Conservation (phyloP, 257 asterid species). For the Linderniella brevidens region DNA sequence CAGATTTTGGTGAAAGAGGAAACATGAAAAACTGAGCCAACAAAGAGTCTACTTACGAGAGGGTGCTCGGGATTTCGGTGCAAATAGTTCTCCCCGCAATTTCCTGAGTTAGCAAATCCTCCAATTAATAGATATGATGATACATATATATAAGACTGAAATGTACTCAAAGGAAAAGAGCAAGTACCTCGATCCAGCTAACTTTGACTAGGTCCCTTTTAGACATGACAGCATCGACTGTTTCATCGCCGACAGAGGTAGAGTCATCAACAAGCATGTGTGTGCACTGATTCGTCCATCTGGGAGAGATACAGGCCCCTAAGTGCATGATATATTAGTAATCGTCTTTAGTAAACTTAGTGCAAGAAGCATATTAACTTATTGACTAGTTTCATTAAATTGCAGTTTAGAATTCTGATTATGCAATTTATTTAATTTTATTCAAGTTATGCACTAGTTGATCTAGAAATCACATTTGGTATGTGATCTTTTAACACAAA, state of each 20-base stretch:
- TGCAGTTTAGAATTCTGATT: background rate
- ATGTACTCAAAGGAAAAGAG: background rate
- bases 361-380: constrained; percentile 7
- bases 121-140: constrained; percentile 12
- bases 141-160: background rate
- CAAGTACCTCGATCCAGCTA: constrained; percentile 73
- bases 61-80: constrained; percentile 63
- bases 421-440: too few species aligned
- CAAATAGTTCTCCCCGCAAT: constrained; percentile 55
- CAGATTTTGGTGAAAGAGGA: background rate
- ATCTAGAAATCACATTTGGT: too few species aligned
- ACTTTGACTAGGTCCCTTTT: constrained; percentile 32
- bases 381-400: background rate
- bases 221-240: constrained; percentile 48
- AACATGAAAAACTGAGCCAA: too few species aligned
- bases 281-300: constrained; percentile 60
- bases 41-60: constrained; percentile 33
- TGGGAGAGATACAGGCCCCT: constrained; percentile 45
- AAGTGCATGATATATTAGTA: constrained; percentile 16
- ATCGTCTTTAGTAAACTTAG: constrained; percentile 7
- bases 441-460: too few species aligned
- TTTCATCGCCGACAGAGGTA: constrained; percentile 32
- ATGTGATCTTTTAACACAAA: background rate
- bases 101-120: constrained; percentile 26
- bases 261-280: constrained; percentile 64